phyloP scores from a whole-genome alignment of 75 land plant species.

The Sequoiadendron giganteum region DNA sequence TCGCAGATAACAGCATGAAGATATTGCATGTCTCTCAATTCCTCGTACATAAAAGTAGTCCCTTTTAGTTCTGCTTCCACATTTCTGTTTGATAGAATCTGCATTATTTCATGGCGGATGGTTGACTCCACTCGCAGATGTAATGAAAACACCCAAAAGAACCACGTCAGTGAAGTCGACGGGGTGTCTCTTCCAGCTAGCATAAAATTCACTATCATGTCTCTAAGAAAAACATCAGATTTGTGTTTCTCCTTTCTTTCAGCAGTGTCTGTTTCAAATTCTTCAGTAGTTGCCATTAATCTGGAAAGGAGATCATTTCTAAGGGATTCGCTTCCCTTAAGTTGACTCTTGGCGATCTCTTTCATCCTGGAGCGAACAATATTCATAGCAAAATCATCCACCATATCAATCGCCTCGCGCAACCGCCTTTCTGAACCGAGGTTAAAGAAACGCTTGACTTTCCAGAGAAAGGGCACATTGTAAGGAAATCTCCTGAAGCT shows the following conservation, averaged over 20 bases:
- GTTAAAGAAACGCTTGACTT: conserved; percentile 37
- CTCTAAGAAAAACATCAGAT: conserved; percentile 31
- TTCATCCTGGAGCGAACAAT: conserved; percentile 46
- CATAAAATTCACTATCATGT: conserved; percentile 52
- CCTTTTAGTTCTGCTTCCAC: background rate
- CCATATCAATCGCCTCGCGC: conserved; percentile 28
- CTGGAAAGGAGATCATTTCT: background rate
- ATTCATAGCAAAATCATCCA: conserved; percentile 56
- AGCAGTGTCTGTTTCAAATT: too few relatives aligned
- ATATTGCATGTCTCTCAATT: conserved; percentile 50
- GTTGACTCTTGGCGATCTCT: conserved; percentile 52
- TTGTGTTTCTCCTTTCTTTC: background rate
- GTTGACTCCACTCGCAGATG: conserved; percentile 30
- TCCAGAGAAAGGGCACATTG: conserved; percentile 53
- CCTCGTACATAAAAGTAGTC: conserved; percentile 10
- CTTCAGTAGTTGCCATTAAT: background rate
- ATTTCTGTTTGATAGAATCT: too few relatives aligned
- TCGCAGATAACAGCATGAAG: conserved; percentile 58
- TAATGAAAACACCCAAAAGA: conserved; percentile 42
- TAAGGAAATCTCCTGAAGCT: conserved; percentile 51
- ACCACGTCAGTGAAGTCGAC: conserved; percentile 41
- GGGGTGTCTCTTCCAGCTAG: conserved; percentile 66
- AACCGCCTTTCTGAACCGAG: conserved; percentile 56
- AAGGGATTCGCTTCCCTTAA: conserved; percentile 7
- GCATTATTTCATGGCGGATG: conserved; percentile 18